Evolutionary conservation across 1,284 basidiomycete species (phyloP).

Genomic region (Rhodotorula sp.): DNA sequence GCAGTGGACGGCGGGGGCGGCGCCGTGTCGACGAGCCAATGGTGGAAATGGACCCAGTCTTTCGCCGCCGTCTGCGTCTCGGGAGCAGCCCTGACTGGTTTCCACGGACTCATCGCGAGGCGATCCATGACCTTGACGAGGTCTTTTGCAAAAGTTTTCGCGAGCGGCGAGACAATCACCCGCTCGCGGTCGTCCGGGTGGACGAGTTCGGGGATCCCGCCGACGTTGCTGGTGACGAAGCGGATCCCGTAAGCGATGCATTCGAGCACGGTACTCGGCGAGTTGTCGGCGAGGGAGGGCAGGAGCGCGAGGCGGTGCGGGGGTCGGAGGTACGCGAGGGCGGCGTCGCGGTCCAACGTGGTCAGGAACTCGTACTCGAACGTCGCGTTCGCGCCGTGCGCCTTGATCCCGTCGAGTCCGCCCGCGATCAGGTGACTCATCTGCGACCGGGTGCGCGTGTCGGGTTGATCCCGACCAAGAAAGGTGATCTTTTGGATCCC

Average conservation of each 20-base stretch:
- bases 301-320: constrained; percentile 34
- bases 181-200: constrained; percentile 20
- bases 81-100: constrained; percentile 8
- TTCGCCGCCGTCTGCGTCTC: constrained; percentile 18
- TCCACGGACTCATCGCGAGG: neutral
- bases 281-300: constrained; percentile 40
- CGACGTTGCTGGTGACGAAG: constrained; percentile 33
- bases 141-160: constrained; percentile 4
- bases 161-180: constrained; percentile 26
- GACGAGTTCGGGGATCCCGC: constrained; percentile 38
- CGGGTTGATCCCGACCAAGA: constrained; percentile 35
- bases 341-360: constrained; percentile 26
- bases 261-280: constrained; percentile 40
- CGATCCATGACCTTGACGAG: neutral
- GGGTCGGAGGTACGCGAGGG: constrained; percentile 31
- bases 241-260: constrained; percentile 33
- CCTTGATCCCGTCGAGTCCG: constrained; percentile 29
- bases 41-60: constrained; percentile 30
- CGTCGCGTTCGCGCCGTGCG: constrained; percentile 27
- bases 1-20: neutral
- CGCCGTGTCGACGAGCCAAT: constrained; percentile 10
- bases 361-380: constrained; percentile 26
- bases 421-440: constrained; percentile 20
- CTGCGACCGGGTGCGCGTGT: constrained; percentile 22
- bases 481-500: constrained; percentile 24